Evolutionary conservation across 2,329 filamentous ascomycete species (phyloP).

Genomic region (Rutstroemia sp.): DNA sequence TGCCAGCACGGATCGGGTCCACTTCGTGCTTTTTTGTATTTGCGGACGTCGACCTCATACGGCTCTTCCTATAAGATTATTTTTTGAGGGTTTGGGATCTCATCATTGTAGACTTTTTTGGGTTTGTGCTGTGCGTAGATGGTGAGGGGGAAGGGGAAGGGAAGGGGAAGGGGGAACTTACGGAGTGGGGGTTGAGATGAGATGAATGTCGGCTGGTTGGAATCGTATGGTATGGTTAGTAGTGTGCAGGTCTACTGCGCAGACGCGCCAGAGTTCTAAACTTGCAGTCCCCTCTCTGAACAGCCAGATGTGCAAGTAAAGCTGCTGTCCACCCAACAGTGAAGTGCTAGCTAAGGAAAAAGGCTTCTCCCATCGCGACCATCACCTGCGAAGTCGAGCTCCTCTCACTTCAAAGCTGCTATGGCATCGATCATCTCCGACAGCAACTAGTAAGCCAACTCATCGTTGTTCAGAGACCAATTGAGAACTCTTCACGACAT

Average conservation of each 20-base stretch:
- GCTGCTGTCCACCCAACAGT: no score
- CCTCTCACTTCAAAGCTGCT: no score
- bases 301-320: no score
- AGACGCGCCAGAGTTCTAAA: neutral
- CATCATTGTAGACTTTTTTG: conserved; percentile 21
- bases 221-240: neutral
- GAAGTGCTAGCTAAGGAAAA: no score
- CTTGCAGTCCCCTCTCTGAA: no score
- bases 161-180: neutral
- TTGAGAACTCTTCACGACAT: no score
- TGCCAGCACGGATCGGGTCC: conserved; percentile 15
- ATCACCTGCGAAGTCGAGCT: no score
- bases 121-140: neutral
- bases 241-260: no score
- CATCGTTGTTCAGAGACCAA: no score
- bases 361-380: no score
- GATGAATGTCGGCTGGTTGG: neutral
- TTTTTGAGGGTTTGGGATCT: conserved; percentile 22
- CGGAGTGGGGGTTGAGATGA: neutral
- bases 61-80: conserved; percentile 29
- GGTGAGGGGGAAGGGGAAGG: neutral
- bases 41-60: conserved; percentile 21
- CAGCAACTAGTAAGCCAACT: no score
- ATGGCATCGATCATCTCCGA: no score
- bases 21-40: conserved; percentile 6